Evolutionary conservation across 495 filamentous ascomycete genomes (phyloP), one percentile per base, ranked within the genome.

Genomic region (Talaromyces proteolyticus): DNA sequence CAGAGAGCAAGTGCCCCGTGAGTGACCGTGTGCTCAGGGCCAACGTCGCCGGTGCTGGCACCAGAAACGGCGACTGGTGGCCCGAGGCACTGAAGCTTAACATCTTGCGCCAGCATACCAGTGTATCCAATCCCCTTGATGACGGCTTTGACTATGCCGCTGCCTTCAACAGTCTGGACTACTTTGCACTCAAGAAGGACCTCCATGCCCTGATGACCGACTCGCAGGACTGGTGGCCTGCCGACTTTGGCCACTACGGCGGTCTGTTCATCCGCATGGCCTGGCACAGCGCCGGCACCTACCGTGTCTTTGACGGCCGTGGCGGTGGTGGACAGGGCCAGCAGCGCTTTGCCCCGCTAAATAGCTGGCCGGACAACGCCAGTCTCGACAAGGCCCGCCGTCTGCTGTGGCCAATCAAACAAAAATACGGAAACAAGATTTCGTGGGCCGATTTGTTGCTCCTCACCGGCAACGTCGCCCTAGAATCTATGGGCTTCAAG

Each of bases 291-390:
- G 77, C 84, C 21, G 85, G 85, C 42, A 88, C 84, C 42, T 88
- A 88, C 68, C 81, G 85, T 53, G 77, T 85, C 62, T 74, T 72
- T 37, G 85, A 88, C 57, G 85, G 85, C 44, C 83, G 85, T 53
- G 85, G 85, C 47, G 85, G 85, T 54, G 84, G 81, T 57, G 84
- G 84, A 38, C 67, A 79, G 57, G 85, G 82, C 21, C 82, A 87
- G 67, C 85, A 88, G 67, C 80, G 85, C 25, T 87, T 88, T 54
- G 84, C 85, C 14, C 85, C 85, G 10, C 78, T 88, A 57, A 88
- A 88, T 81, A 84, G 79, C 72, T 88, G 85, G 85, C 85, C 85
- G 50, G 85, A 88, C 69, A 88, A 88, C 54, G 83, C 81, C 53
- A 80, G 73, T 56, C 75, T 88, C 43, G 85, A 88, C 77, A 88